These are phyloP conservation scores for Dendrobium officinale DNA, from an alignment of 106 monocot genomes.

Conservation along the genomic window DNA sequence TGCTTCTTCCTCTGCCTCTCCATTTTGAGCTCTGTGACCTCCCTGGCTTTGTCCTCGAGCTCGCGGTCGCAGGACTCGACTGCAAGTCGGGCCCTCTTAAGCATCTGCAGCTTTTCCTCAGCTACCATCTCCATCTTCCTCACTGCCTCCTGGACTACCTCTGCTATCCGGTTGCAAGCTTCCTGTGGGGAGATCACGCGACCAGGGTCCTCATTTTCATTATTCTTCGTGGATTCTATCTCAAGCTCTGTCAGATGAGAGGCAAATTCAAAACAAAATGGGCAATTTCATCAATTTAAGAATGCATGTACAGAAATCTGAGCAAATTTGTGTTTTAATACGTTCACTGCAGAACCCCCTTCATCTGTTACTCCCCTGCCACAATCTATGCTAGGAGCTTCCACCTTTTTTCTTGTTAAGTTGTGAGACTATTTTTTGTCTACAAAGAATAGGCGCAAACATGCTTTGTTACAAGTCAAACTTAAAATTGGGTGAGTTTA, in stretches of 20 bases:
- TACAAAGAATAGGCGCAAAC: too few relatives aligned
- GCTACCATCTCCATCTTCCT: conserved; percentile 94
- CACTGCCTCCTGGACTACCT: conserved; percentile 93
- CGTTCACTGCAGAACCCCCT: too few relatives aligned
- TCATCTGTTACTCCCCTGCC: too few relatives aligned
- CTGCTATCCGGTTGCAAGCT: conserved; percentile 72
- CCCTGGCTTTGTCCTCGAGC: conserved; percentile 79
- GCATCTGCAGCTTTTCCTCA: conserved; percentile 69
- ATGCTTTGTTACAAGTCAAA: too few relatives aligned
- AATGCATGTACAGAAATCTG: too few relatives aligned
- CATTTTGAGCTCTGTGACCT: conserved; percentile 62
- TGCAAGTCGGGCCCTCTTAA: conserved; percentile 61
- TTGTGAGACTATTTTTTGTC: too few relatives aligned
- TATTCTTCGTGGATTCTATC: conserved; percentile 44
- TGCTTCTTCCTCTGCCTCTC: conserved; percentile 81
- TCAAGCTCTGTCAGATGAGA: conserved; percentile 52
- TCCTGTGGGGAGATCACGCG: conserved; percentile 74
- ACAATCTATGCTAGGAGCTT: too few relatives aligned
- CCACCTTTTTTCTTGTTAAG: too few relatives aligned
- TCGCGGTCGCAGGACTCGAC: conserved; percentile 81
- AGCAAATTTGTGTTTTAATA: too few relatives aligned
- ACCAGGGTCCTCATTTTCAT: conserved; percentile 49
- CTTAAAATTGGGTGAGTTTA: too few relatives aligned
- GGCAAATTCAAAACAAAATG: neutral
- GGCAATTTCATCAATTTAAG: too few relatives aligned